These are phyloP conservation scores for Craterostigma plantagineum DNA, from an alignment of 257 asterid species.

Conservation along the genomic window DNA sequence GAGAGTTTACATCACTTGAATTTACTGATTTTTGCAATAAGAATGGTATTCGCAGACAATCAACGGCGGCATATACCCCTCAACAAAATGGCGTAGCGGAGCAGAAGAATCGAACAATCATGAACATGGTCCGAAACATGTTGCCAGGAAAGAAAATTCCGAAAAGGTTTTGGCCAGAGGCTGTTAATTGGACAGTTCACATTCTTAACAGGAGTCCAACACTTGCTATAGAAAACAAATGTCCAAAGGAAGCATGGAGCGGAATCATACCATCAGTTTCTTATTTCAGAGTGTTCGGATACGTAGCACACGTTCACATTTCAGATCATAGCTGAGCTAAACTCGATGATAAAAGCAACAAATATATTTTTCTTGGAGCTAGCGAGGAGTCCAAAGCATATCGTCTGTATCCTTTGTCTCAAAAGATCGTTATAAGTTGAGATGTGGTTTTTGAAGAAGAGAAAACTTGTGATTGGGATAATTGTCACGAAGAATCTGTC, in stretches of 20 bases:
- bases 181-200: not conserved
- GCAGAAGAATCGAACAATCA: not conserved
- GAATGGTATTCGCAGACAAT: not conserved
- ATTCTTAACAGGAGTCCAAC: conserved; percentile 6
- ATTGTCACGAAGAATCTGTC: not conserved
- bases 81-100: conserved; percentile 4
- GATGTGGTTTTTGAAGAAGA: not conserved
- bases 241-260: conserved; percentile 4
- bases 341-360: not conserved
- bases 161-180: not conserved
- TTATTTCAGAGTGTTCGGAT: not conserved
- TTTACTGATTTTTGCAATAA: not conserved
- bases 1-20: not conserved
- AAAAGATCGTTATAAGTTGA: not conserved
- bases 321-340: not conserved
- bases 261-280: not conserved
- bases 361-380: not conserved
- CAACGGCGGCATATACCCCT: not conserved
- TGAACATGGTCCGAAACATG: too few relatives aligned
- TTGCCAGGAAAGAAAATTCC: not conserved
- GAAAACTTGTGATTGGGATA: not conserved
- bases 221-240: not conserved
- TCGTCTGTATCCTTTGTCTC: not conserved
- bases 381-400: conserved; percentile 2
- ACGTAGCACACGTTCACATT: not conserved